Conservation (phyloP, 2,329 filamentous ascomycete genomes). For the Trichocomaceae sp. region DNA sequence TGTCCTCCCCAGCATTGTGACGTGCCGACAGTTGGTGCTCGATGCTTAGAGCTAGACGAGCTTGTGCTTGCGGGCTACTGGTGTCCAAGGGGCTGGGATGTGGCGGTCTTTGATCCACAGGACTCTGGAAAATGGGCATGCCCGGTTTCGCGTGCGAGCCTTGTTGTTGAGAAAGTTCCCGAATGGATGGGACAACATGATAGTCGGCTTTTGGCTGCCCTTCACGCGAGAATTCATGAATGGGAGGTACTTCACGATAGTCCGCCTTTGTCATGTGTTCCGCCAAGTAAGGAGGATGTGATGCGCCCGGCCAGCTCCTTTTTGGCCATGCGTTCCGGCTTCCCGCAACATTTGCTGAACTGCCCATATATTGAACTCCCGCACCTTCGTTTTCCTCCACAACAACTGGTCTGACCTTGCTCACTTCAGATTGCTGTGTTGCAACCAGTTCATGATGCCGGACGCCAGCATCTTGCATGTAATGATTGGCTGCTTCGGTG, state of each 20-base stretch:
- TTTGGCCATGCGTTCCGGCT: constrained; percentile 37
- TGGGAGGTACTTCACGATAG: constrained; percentile 34
- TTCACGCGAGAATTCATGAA: constrained; percentile 35
- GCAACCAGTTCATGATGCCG: constrained; percentile 36
- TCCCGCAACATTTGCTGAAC: constrained; percentile 30
- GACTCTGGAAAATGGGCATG: constrained; percentile 32
- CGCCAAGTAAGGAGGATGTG: constrained; percentile 31
- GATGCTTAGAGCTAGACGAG: constrained; percentile 38
- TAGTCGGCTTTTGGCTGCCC: constrained; percentile 35
- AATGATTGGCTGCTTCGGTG: constrained; percentile 31
- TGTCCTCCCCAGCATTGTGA: constrained; percentile 42
- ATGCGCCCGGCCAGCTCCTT: constrained; percentile 30
- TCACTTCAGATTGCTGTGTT: constrained; percentile 36
- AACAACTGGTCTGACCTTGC: constrained; percentile 41
- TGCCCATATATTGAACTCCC: constrained; percentile 34
- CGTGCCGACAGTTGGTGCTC: constrained; percentile 36
- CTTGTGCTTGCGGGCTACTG: constrained; percentile 37
- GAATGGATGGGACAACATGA: constrained; percentile 35
- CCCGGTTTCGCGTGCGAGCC: constrained; percentile 29
- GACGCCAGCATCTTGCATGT: constrained; percentile 31
- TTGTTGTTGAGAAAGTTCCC: constrained; percentile 36
- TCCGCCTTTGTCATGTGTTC: constrained; percentile 36
- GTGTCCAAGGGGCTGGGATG: constrained; percentile 31
- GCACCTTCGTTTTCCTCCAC: constrained; percentile 40
- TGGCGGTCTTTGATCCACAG: constrained; percentile 32